Conservation (phyloP, 1,284 basidiomycete genomes). For the Termitomyces sp. region DNA sequence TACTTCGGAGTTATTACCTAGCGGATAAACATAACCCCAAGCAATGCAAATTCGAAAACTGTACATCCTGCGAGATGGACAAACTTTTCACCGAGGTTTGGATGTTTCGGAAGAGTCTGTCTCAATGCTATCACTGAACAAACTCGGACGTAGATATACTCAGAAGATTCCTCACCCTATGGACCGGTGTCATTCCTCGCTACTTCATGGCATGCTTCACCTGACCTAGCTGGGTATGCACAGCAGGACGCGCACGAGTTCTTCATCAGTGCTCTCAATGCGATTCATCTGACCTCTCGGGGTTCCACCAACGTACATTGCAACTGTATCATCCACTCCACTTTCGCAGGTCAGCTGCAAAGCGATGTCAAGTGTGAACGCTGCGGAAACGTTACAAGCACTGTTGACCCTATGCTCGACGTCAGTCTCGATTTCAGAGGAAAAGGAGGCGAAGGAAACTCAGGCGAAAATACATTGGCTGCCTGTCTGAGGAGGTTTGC, state of each 20-base stretch:
- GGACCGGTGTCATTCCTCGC: constrained; percentile 84
- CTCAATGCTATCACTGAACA: neutral
- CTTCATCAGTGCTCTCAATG: constrained; percentile 77
- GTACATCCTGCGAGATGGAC: constrained; percentile 95
- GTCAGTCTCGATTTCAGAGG: constrained; percentile 82
- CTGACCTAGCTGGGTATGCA: constrained; percentile 84
- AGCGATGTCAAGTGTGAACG: constrained; percentile 87
- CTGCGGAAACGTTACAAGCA: constrained; percentile 72
- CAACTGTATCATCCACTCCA: constrained; percentile 89
- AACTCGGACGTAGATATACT: constrained; percentile 56
- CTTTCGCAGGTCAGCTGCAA: constrained; percentile 84
- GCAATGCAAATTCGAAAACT: constrained; percentile 70
- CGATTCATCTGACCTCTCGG: constrained; percentile 77
- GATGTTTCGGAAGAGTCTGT: neutral
- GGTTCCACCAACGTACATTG: constrained; percentile 73
- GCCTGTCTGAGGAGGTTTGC: constrained; percentile 65
- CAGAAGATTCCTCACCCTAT: constrained; percentile 63
- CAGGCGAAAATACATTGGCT: constrained; percentile 56
- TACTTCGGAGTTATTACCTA: constrained; percentile 87
- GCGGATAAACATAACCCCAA: constrained; percentile 77
- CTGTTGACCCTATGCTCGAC: constrained; percentile 88
- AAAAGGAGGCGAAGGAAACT: constrained; percentile 39
- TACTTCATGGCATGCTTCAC: constrained; percentile 81
- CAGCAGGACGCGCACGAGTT: constrained; percentile 96
- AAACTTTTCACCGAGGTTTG: constrained; percentile 80